Percentiles rank a stretch among this genome's conserved stretches.
phyloP scores from a whole-genome alignment of 345 rosid species.

The Linum lewisii region DNA sequence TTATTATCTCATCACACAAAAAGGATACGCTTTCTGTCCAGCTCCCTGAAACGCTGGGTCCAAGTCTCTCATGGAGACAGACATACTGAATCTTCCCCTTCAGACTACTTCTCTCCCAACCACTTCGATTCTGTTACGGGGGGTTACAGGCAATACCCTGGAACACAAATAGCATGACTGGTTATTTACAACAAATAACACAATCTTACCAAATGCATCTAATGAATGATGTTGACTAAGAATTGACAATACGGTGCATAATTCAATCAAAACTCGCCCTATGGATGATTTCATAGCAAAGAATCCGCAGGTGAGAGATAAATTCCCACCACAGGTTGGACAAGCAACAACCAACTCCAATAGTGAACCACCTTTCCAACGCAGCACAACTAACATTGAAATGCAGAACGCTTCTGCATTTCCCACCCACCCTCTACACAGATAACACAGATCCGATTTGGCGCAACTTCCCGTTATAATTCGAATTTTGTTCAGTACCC shows the following conservation, averaged over 20 bases:
- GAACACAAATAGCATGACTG: conserved; percentile 17
- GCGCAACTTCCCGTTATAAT: background rate
- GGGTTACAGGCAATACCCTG: conserved; percentile 22
- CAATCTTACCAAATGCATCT: too few species aligned
- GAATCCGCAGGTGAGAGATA: too few species aligned
- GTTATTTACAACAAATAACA: conserved; percentile 5
- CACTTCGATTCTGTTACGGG: conserved; percentile 22
- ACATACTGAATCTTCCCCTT: conserved; percentile 33
- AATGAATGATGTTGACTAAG: too few species aligned
- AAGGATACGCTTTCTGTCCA: conserved; percentile 98
- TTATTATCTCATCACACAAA: conserved; percentile 3
- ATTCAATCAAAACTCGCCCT: too few species aligned
- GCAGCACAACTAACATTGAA: background rate
- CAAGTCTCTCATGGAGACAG: conserved; percentile 96
- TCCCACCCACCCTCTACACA: background rate
- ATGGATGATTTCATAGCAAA: too few species aligned
- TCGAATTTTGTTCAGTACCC: background rate
- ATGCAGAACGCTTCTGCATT: background rate
- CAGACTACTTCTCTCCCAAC: conserved; percentile 12
- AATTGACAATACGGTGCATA: too few species aligned
- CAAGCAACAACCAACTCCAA: too few species aligned
- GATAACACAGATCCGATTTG: background rate
- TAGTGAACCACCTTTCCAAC: too few species aligned
- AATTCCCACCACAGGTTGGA: background rate
- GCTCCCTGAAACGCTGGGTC: conserved; percentile 97